These are phyloP conservation scores for Plectosphaerella cucumerina DNA, from an alignment of 2,329 filamentous ascomycete species.

Conservation along the genomic window DNA sequence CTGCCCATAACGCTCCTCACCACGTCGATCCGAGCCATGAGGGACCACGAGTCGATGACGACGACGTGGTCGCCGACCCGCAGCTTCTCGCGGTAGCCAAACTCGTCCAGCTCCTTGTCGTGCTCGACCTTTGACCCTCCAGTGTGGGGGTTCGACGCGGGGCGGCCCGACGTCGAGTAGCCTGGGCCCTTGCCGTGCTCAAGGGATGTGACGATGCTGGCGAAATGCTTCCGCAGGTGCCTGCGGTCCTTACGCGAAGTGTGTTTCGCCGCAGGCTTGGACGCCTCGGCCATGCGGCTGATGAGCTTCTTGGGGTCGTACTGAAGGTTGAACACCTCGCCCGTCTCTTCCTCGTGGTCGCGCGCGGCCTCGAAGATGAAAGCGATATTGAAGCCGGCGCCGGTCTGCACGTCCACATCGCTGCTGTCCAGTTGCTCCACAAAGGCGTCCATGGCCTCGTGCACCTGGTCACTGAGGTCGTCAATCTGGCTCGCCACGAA, in stretches of 20 bases:
- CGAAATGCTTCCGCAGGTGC: conserved; percentile 42
- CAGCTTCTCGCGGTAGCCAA: conserved; percentile 50
- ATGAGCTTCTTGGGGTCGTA: conserved; percentile 47
- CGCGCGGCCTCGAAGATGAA: conserved; percentile 71
- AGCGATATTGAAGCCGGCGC: conserved; percentile 76
- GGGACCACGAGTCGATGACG: conserved; percentile 47
- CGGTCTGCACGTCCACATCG: conserved; percentile 68
- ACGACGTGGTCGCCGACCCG: conserved; percentile 40
- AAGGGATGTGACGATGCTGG: conserved; percentile 50
- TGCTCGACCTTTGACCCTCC: conserved; percentile 34
- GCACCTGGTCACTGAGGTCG: conserved; percentile 67
- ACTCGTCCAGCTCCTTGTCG: conserved; percentile 37
- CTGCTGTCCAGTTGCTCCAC: conserved; percentile 79
- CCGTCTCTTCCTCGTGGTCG: conserved; percentile 43
- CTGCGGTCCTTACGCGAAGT: conserved; percentile 46
- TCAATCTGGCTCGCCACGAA: conserved; percentile 75
- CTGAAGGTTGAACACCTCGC: conserved; percentile 43
- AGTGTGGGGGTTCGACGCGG: conserved; percentile 35
- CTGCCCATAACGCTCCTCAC: conserved; percentile 44
- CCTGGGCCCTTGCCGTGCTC: conserved; percentile 50
- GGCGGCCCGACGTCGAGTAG: conserved; percentile 45
- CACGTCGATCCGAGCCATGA: conserved; percentile 42
- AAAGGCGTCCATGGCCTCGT: conserved; percentile 73
- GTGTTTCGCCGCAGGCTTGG: conserved; percentile 41
- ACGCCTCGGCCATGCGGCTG: conserved; percentile 42